These are phyloP conservation scores for Rhizopogon salebrosus DNA, from an alignment of 768 basidiomycete genomes.

Conservation along the genomic window DNA sequence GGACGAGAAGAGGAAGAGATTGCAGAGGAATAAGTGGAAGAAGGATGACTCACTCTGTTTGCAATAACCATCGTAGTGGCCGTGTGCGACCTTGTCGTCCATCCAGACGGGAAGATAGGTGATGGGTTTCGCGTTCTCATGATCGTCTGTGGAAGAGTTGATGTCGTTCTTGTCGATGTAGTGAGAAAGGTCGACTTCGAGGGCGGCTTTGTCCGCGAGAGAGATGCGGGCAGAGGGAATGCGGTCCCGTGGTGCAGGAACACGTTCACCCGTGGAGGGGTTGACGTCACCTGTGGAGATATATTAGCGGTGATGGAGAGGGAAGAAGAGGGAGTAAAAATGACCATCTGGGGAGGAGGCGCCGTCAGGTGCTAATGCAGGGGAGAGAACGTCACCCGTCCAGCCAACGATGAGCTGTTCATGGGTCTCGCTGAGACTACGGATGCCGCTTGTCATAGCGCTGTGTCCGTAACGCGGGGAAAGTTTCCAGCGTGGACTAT, in stretches of 20 bases:
- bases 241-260: constrained; percentile 22
- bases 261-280: constrained; percentile 6
- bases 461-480: constrained; percentile 82
- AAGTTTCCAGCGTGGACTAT: constrained; percentile 59
- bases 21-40: no score
- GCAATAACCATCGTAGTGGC: constrained; percentile 97
- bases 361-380: constrained; percentile 23
- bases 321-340: background rate
- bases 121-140: constrained; percentile 39
- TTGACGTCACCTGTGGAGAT: constrained; percentile 5
- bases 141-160: constrained; percentile 29
- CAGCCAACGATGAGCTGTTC: constrained; percentile 92
- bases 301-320: constrained; percentile 1
- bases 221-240: constrained; percentile 49
- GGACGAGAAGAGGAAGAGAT: background rate
- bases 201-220: constrained; percentile 55
- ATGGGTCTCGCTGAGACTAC: constrained; percentile 75
- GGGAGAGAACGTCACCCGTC: constrained; percentile 79
- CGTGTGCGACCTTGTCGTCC: constrained; percentile 83
- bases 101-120: constrained; percentile 89
- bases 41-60: constrained; percentile 73
- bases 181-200: constrained; percentile 59
- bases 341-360: constrained; percentile 20
- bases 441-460: constrained; percentile 93
- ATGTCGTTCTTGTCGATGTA: constrained; percentile 38